A percentile compares a stretch with the other conserved stretches of the same genome.
Conservation (phyloP, 106 monocot genomes). For the Acorus calamus region DNA sequence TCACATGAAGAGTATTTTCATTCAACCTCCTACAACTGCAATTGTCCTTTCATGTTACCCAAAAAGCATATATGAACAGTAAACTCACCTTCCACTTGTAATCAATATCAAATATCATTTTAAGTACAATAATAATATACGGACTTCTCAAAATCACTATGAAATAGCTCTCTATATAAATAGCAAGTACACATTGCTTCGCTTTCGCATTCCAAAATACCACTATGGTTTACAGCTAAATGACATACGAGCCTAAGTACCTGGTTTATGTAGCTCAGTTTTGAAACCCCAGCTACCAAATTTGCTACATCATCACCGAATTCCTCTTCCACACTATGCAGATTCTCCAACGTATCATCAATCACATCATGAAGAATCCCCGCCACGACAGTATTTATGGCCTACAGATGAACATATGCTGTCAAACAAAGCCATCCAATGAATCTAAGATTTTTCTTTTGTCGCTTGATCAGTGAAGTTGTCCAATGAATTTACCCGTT, state of each 20-base stretch:
- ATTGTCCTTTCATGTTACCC: too few species aligned
- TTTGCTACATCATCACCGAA: slow-evolving; percentile 89
- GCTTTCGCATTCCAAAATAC: neutral
- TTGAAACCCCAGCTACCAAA: slow-evolving; percentile 91
- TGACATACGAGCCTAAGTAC: slow-evolving; percentile 16
- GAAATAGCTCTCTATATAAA: too few species aligned
- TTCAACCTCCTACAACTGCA: too few species aligned
- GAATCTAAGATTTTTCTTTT: too few species aligned
- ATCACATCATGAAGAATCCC: slow-evolving; percentile 98
- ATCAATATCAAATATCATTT: too few species aligned
- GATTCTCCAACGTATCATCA: slow-evolving; percentile 79
- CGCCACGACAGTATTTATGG: slow-evolving; percentile 87
- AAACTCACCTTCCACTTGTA: too few species aligned
- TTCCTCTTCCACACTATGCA: slow-evolving; percentile 59
- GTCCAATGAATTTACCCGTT: slow-evolving; percentile 35
- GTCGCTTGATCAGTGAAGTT: too few species aligned
- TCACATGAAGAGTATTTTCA: too few species aligned
- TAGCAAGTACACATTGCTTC: too few species aligned
- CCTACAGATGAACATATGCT: slow-evolving; percentile 26
- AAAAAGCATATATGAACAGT: too few species aligned
- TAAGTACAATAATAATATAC: too few species aligned
- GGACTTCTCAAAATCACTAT: too few species aligned
- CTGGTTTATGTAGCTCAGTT: slow-evolving; percentile 93
- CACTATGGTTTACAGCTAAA: neutral
- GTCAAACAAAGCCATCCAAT: neutral